Evolutionary conservation across 129 eudicot genomes (phyloP).

Genomic region (Sambucus nigra): DNA sequence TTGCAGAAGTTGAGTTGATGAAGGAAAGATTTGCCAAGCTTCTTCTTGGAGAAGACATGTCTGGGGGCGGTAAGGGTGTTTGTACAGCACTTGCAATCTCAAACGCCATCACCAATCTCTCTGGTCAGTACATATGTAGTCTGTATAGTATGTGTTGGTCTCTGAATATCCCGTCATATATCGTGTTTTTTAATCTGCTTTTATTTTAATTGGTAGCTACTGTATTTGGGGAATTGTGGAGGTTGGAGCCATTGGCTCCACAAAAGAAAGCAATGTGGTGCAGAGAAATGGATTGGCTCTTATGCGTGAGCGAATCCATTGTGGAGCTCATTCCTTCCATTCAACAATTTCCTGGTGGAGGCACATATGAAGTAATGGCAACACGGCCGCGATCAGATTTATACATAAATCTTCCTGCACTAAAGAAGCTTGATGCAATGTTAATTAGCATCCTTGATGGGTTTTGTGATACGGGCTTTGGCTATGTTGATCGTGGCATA

Average conservation of each 20-base stretch:
- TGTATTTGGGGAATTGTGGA: slow-evolving; percentile 90
- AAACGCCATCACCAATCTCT: slow-evolving; percentile 88
- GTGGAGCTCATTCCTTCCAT: slow-evolving; percentile 83
- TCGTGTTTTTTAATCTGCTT: slow-evolving; percentile 1
- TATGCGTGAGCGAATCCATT: slow-evolving; percentile 71
- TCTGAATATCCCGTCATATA: neutral
- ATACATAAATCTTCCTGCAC: slow-evolving; percentile 75
- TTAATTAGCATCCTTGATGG: slow-evolving; percentile 73
- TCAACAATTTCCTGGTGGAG: slow-evolving; percentile 75
- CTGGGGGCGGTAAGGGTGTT: slow-evolving; percentile 98
- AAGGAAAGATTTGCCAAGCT: slow-evolving; percentile 96
- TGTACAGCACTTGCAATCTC: slow-evolving; percentile 90
- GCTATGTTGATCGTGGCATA: slow-evolving; percentile 78
- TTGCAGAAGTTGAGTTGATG: slow-evolving; percentile 76
- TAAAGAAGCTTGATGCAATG: slow-evolving; percentile 86
- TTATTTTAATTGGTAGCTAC: slow-evolving; percentile 36
- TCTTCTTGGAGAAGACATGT: slow-evolving; percentile 96
- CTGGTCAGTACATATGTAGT: slow-evolving; percentile 37
- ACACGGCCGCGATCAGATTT: slow-evolving; percentile 78
- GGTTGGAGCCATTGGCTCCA: slow-evolving; percentile 82
- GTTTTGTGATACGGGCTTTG: slow-evolving; percentile 58
- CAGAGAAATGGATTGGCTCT: slow-evolving; percentile 89
- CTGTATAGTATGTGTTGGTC: neutral
- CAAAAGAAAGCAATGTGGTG: slow-evolving; percentile 89
- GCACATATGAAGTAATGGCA: slow-evolving; percentile 84